A percentile compares a stretch with the other conserved stretches of the same genome.
Evolutionary conservation across 371 early-diverging fungal genomes (phyloP).

Genomic region (Rhizopus stolonifer): DNA sequence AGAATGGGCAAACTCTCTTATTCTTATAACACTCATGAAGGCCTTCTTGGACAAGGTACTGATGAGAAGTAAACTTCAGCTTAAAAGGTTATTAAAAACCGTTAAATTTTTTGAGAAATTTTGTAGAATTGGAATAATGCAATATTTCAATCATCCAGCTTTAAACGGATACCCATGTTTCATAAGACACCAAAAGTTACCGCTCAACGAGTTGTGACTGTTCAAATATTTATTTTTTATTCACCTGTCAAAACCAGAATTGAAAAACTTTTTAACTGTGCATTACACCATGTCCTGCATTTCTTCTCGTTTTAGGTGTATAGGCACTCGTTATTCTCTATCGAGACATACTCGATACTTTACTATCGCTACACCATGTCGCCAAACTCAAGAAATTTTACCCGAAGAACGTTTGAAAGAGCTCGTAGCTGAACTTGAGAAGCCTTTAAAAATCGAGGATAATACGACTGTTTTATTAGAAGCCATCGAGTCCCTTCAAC

Average conservation of each 20-base stretch:
- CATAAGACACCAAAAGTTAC: too few species aligned
- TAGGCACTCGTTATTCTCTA: neutral
- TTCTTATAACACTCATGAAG: too few species aligned
- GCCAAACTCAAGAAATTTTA: conserved; percentile 4
- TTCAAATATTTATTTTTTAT: neutral
- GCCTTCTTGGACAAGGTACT: too few species aligned
- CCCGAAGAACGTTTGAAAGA: conserved; percentile 14
- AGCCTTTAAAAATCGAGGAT: neutral
- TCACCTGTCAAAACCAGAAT: neutral
- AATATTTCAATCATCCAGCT: too few species aligned
- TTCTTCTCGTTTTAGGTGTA: neutral
- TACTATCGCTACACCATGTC: neutral
- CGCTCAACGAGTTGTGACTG: too few species aligned
- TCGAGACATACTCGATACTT: neutral
- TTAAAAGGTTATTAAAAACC: too few species aligned
- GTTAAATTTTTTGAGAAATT: too few species aligned
- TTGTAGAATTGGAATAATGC: too few species aligned
- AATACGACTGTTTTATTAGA: neutral
- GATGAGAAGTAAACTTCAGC: too few species aligned
- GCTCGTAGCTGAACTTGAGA: conserved; percentile 19
- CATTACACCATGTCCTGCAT: neutral
- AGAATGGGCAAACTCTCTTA: too few species aligned
- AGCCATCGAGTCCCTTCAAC: conserved; percentile 14
- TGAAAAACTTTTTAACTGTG: neutral
- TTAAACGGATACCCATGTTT: too few species aligned